A percentile compares a stretch with the other conserved stretches of the same genome.
Conservation (phyloP, 306 rosid genomes). For the Rosa multiflora region DNA sequence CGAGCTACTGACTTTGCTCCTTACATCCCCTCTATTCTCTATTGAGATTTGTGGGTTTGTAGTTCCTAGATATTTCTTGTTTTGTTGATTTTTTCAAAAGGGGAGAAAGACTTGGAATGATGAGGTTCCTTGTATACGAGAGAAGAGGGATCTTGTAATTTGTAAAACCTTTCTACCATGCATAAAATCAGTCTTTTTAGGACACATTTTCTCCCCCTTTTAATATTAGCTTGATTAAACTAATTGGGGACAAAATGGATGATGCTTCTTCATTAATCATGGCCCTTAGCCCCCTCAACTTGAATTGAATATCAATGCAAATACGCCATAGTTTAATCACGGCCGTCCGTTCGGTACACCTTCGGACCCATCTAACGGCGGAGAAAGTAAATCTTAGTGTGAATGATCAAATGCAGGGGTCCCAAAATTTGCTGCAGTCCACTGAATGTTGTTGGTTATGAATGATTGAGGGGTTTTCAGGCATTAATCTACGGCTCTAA, state of each 20-base stretch:
- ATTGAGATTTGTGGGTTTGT: constrained; percentile 72
- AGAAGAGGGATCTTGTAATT: constrained; percentile 30
- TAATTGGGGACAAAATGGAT: constrained; percentile 39
- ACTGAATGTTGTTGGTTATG: constrained; percentile 47
- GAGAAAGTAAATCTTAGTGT: constrained; percentile 32
- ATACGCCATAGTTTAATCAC: constrained; percentile 16
- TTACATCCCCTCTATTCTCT: constrained; percentile 44
- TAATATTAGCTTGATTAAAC: not conserved
- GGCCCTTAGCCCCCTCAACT: constrained; percentile 7
- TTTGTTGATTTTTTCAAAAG: constrained; percentile 47
- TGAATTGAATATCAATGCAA: constrained; percentile 21
- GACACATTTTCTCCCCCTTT: constrained; percentile 34
- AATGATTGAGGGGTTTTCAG: constrained; percentile 42
- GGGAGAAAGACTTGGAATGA: constrained; percentile 48
- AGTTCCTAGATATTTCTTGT: constrained; percentile 52
- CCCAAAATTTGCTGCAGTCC: constrained; percentile 54
- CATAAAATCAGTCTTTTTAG: constrained; percentile 71
- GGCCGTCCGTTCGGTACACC: constrained; percentile 37
- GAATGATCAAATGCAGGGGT: constrained; percentile 45
- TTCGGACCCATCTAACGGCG: constrained; percentile 58
- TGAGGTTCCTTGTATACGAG: constrained; percentile 62
- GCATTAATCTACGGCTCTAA: constrained; percentile 37
- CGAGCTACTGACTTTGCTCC: constrained; percentile 89
- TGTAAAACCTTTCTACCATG: constrained; percentile 29
- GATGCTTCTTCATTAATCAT: constrained; percentile 38